Evolutionary conservation across 2,329 filamentous ascomycete species (phyloP), one percentile per base, ranked within the genome.

Genomic region (Ophiocordyceps camponoti-saundersi): DNA sequence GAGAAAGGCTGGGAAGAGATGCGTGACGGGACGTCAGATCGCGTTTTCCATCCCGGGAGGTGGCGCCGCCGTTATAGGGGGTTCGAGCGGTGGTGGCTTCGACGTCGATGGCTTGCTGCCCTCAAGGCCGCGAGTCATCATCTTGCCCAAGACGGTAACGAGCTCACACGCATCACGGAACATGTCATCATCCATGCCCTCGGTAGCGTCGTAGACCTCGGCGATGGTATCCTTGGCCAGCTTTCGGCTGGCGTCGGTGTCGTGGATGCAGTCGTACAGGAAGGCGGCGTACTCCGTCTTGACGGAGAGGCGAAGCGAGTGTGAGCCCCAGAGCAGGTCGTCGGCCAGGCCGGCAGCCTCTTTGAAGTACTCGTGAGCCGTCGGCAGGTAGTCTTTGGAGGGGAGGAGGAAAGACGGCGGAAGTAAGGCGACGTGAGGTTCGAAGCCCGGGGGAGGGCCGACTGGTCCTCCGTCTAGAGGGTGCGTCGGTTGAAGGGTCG

Each of bases 251-350:
- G 71, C 78, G 21, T 89, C 80, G 44, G 76, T 71, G 55, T 96
- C 88, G 59, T 92, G 86, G 2, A 86, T 72, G 57, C 90, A 96
- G 59, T 96, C 92, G 68, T 90, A 95, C 1, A 95, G 68, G 60
- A 95, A 98, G 0, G 89, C 89, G 15, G 85, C 79, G 60, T 93
- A 93, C 61, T 98, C 92, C 1, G 94, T 82, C 56, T 92, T 92
- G 46, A 94, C 82, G 0, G 86, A 93, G 0, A 98, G 69, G 1
- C 90, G 82, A 16, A 98, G 68, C 0, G 92, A 92, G 59, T 96
- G 88, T 0, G 86, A 93, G 3, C 89, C 87, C 61, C 87, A 86
- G 1, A 96, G 75, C 11, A 88, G 70, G 23, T 71, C 67, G 44
- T 89, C 84, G 2, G 90, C 85, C 3, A 95, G 72, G 0, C 72